Percentiles rank a stretch among this genome's conserved stretches.
Conservation (phyloP, 2,329 filamentous ascomycete genomes). For the Fusarium sp. region DNA sequence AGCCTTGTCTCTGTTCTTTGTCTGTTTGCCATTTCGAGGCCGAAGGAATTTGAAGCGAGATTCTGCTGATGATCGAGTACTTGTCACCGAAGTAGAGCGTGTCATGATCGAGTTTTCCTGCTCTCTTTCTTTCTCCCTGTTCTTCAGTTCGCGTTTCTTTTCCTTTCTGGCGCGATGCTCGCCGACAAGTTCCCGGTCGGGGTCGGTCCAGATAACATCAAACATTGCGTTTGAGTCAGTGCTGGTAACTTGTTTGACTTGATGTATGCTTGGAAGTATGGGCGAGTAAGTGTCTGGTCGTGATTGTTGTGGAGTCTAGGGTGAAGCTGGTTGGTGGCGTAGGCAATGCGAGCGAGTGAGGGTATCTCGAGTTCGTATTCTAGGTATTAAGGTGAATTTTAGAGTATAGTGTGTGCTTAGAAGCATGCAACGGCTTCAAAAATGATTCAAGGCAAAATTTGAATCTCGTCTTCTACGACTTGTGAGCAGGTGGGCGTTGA, state of each 20-base stretch:
- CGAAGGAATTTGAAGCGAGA: constrained; percentile 61
- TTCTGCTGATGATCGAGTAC: constrained; percentile 58
- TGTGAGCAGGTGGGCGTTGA: background rate
- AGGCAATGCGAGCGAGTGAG: background rate
- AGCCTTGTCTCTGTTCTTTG: constrained; percentile 33
- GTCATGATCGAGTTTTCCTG: constrained; percentile 44
- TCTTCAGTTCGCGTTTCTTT: constrained; percentile 52
- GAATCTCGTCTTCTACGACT: constrained; percentile 4
- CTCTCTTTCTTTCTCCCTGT: constrained; percentile 38
- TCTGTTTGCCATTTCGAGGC: constrained; percentile 51
- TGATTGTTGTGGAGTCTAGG: background rate
- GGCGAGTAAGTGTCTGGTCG: background rate
- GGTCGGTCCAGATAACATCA: constrained; percentile 71
- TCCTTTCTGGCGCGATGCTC: constrained; percentile 66
- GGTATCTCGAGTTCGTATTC: constrained; percentile 1
- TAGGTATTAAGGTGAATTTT: background rate
- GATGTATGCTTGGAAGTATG: background rate
- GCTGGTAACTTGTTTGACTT: background rate
- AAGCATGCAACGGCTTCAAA: constrained; percentile 2
- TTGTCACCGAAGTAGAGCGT: constrained; percentile 59
- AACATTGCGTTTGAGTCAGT: constrained; percentile 61
- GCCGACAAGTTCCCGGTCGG: constrained; percentile 65
- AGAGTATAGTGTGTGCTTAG: background rate
- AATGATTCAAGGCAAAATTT: constrained; percentile 4
- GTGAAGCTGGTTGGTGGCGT: background rate